Evolutionary conservation across 1,284 basidiomycete species (phyloP).

Genomic region (Papiliotrema nemorosa): DNA sequence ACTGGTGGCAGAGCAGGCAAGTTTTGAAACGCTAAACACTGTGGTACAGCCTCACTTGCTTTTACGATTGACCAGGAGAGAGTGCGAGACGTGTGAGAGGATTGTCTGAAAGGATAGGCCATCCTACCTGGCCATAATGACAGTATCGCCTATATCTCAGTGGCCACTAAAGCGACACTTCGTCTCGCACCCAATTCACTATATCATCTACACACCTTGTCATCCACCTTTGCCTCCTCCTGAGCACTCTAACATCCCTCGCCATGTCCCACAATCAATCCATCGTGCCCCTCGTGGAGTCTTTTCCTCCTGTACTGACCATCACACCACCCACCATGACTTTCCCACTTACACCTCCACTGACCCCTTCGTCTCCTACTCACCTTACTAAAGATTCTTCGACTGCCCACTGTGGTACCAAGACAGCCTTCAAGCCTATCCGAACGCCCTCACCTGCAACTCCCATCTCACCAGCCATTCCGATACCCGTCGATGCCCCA

Average conservation of each 20-base stretch:
- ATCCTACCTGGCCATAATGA: too few relatives aligned
- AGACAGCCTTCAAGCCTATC: not conserved
- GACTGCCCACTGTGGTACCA: too few relatives aligned
- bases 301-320: conserved; percentile 8
- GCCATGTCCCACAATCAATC: not conserved
- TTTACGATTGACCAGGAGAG: not conserved
- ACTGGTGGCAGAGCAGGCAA: not conserved
- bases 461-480: not conserved
- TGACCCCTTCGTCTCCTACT: conserved; percentile 9
- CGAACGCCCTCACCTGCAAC: not conserved
- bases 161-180: not conserved
- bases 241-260: too few relatives aligned
- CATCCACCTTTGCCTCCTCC: not conserved
- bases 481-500: not conserved
- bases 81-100: not conserved
- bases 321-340: conserved; percentile 9
- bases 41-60: not conserved
- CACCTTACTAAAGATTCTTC: not conserved
- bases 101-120: conserved; percentile 1
- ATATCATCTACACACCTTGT: not conserved
- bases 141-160: not conserved
- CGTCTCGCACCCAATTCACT: not conserved
- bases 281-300: not conserved
- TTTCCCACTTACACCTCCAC: conserved; percentile 11
- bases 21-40: not conserved